These are phyloP conservation scores for Pseudopediastrum boryanum DNA, from an alignment of 139 green algal genomes.

Conservation along the genomic window DNA sequence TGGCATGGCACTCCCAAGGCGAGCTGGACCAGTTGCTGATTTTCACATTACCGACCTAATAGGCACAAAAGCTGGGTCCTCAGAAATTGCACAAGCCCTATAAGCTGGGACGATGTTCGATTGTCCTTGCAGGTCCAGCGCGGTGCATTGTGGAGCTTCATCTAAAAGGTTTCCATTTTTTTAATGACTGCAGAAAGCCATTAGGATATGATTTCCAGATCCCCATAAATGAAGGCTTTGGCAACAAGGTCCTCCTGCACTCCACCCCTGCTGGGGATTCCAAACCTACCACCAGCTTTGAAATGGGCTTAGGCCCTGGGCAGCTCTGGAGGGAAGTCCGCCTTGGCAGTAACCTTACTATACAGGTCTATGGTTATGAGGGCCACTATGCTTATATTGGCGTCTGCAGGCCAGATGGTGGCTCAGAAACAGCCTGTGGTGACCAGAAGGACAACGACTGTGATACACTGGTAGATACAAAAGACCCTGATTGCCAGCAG, in stretches of 20 bases:
- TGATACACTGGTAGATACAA: conserved; percentile 35
- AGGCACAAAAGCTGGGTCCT: no score
- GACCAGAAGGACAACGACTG: conserved; percentile 53
- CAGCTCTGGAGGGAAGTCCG: conserved; percentile 15
- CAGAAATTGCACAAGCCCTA: no score
- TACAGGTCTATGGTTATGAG: neutral
- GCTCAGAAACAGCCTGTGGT: neutral
- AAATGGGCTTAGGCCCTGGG: neutral
- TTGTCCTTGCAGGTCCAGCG: no score
- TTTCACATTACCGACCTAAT: no score
- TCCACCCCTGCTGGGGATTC: conserved; percentile 11
- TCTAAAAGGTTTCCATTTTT: no score
- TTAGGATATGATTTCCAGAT: conserved; percentile 5
- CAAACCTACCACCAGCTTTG: conserved; percentile 18
- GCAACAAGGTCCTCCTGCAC: conserved; percentile 27
- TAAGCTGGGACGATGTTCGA: no score
- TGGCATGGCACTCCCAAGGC: no score
- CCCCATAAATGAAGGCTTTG: neutral
- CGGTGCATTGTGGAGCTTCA: no score
- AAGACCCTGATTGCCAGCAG: conserved; percentile 39
- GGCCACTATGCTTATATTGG: neutral
- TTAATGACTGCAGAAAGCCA: neutral
- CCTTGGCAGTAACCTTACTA: conserved; percentile 1
- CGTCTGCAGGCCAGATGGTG: conserved; percentile 4
- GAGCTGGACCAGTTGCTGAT: no score